Percentiles rank a stretch among this genome's conserved stretches.
Evolutionary conservation across 1,284 basidiomycete species (phyloP).

Genomic region (Cystobasidium sp.): DNA sequence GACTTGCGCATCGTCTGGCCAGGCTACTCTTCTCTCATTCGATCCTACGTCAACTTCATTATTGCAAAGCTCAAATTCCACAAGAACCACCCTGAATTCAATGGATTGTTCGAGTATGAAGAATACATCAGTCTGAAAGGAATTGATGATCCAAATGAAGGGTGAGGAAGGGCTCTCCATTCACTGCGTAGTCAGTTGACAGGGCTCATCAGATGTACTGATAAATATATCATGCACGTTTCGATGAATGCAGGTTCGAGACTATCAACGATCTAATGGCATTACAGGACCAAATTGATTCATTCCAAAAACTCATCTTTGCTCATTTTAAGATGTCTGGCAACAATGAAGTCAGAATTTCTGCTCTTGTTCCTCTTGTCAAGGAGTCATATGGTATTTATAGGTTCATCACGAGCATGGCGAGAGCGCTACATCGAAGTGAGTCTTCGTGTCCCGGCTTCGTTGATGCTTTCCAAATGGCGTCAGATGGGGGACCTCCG

Average conservation of each 20-base stretch:
- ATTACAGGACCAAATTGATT: constrained; percentile 94
- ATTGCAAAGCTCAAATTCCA: constrained; percentile 94
- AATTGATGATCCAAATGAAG: constrained; percentile 96
- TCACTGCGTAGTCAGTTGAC: neutral
- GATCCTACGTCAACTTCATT: constrained; percentile 91
- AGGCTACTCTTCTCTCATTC: constrained; percentile 90
- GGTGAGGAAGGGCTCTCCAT: constrained; percentile 63
- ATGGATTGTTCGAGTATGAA: constrained; percentile 94
- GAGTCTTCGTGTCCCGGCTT: constrained; percentile 50
- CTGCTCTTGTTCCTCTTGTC: constrained; percentile 87
- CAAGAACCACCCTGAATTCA: constrained; percentile 89
- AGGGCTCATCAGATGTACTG: constrained; percentile 1
- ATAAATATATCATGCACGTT: neutral
- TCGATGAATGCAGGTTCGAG: constrained; percentile 72
- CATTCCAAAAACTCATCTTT: constrained; percentile 94
- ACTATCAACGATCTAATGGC: constrained; percentile 95
- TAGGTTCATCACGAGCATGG: constrained; percentile 95
- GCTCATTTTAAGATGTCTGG: constrained; percentile 84
- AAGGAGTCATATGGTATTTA: constrained; percentile 98
- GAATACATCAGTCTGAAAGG: constrained; percentile 94
- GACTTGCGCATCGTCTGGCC: neutral
- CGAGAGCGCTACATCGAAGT: constrained; percentile 92
- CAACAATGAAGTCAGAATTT: constrained; percentile 95
- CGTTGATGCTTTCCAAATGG: neutral
- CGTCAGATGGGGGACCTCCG: neutral